These are phyloP conservation scores for Entomophthora muscae DNA, from an alignment of 371 early-diverging fungal species.

Conservation along the genomic window DNA sequence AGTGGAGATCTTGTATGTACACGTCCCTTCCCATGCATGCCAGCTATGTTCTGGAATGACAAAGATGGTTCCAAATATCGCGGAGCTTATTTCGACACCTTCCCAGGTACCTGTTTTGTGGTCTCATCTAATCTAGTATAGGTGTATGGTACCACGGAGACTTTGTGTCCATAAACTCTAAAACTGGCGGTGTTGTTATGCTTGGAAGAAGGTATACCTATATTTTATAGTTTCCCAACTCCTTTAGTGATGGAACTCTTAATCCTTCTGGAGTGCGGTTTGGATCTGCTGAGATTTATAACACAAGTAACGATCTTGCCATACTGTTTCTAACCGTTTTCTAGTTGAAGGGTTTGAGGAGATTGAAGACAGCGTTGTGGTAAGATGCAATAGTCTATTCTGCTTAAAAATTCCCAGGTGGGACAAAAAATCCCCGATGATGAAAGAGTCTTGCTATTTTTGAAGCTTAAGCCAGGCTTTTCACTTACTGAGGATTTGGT, in stretches of 20 bases:
- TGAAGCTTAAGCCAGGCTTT: slow-evolving; percentile 42
- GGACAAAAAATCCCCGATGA: slow-evolving; percentile 72
- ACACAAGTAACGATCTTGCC: slow-evolving; percentile 22
- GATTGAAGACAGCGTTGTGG: slow-evolving; percentile 47
- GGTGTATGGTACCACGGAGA: slow-evolving; percentile 92
- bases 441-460: slow-evolving; percentile 82
- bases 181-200: slow-evolving; percentile 88
- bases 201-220: slow-evolving; percentile 50
- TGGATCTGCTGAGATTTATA: slow-evolving; percentile 90
- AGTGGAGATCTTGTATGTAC: slow-evolving; percentile 86
- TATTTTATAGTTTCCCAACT: slow-evolving; percentile 2
- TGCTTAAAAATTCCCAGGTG: slow-evolving; percentile 27
- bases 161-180: slow-evolving; percentile 65
- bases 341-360: slow-evolving; percentile 40
- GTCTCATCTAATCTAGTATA: not conserved
- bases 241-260: slow-evolving; percentile 72
- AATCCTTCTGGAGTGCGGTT: slow-evolving; percentile 92
- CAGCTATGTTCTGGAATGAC: slow-evolving; percentile 84
- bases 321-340: not conserved
- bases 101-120: slow-evolving; percentile 19
- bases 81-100: slow-evolving; percentile 76
- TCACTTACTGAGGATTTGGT: slow-evolving; percentile 25
- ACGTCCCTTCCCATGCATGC: slow-evolving; percentile 92
- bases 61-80: slow-evolving; percentile 48
- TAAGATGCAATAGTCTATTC: slow-evolving; percentile 16